Evolutionary conservation across 2,329 filamentous ascomycete species (phyloP), one percentile per base, ranked within the genome.

Genomic region (Teratosphaeria viscida): DNA sequence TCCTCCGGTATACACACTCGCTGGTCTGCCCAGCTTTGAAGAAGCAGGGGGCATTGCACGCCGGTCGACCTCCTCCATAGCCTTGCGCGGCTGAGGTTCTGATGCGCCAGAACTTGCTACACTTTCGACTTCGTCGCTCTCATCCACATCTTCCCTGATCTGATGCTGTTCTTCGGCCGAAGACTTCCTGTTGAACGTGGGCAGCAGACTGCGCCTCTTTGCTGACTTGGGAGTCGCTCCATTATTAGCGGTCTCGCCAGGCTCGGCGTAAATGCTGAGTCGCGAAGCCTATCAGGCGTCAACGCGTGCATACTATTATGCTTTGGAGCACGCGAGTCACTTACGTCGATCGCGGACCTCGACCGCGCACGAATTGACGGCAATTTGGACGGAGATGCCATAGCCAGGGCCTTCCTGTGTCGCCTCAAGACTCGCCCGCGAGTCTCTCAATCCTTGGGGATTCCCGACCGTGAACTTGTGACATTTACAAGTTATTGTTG

Each of bases 151-250:
- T 52, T 68, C 67, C 57, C 56, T 58, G 47, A 65, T 66, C 43
- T 39, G 62, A 52, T 62, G 60, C 37, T 62, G 57, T 12, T 61
- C 62, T 12, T 67, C 67, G 19, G 57, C 60, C 5, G 67, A 66
- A 26, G 55, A 43, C 52, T 65, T 67, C 52, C 66, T 62, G 29
- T 64, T 62, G 57, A 68, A 69, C 52, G 66, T 65, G 52, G 70
- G 70, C 23, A 72, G 63, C 54, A 71, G 60, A 58, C 69, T 72
- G 35, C 68, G 60, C 43, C 70, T 62, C 59, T 71, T 70, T n/a
- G 62, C 60, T 59, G 65, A 62, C 53, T 65, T 68, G 1, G 66
- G 29, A 59, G 57, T 57, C 23, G 56, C 26, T 37, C 11, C 32
- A 58, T 57, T 39, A 58, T 57, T 39, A 23, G 4, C n/a, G 43